Conservation (phyloP, 495 filamentous ascomycete genomes). For the Hypoxylon fuscum region DNA sequence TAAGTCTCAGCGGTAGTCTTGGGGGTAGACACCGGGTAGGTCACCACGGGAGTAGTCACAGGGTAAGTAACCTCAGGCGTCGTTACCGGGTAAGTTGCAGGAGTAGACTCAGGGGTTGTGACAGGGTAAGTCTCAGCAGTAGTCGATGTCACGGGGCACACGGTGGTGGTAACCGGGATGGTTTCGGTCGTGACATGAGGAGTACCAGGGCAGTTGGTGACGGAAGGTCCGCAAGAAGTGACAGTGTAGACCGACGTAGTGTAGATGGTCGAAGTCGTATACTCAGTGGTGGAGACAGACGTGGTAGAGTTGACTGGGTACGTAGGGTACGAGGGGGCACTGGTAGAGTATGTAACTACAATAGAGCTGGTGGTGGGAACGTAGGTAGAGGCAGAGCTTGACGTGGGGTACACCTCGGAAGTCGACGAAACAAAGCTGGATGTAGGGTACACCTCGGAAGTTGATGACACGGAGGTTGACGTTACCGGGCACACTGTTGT, state of each 20-base stretch:
- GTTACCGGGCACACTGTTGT: constrained; percentile 45
- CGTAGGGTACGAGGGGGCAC: background rate
- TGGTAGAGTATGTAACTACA: background rate
- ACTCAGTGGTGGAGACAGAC: constrained; percentile 20
- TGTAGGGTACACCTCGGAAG: background rate
- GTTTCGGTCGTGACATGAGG: constrained; percentile 34
- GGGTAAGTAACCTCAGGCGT: background rate
- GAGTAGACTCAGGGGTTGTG: constrained; percentile 3
- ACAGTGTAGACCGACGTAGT: constrained; percentile 34
- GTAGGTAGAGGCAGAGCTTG: background rate
- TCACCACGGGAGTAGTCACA: background rate
- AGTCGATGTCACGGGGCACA: constrained; percentile 43
- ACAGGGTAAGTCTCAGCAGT: background rate
- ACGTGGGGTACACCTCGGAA: background rate
- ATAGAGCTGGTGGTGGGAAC: background rate
- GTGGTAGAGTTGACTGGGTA: background rate
- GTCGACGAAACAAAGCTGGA: constrained; percentile 5
- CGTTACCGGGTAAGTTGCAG: background rate
- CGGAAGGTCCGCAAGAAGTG: constrained; percentile 27
- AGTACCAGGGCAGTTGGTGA: constrained; percentile 56
- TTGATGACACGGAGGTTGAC: background rate
- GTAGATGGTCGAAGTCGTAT: constrained; percentile 39
- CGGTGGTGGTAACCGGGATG: constrained; percentile 42
- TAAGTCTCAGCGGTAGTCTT: background rate
- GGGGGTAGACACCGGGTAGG: background rate